Evolutionary conservation across 345 rosid species (phyloP), one percentile per base, ranked within the genome.

Genomic region (Eucalyptus marginata): DNA sequence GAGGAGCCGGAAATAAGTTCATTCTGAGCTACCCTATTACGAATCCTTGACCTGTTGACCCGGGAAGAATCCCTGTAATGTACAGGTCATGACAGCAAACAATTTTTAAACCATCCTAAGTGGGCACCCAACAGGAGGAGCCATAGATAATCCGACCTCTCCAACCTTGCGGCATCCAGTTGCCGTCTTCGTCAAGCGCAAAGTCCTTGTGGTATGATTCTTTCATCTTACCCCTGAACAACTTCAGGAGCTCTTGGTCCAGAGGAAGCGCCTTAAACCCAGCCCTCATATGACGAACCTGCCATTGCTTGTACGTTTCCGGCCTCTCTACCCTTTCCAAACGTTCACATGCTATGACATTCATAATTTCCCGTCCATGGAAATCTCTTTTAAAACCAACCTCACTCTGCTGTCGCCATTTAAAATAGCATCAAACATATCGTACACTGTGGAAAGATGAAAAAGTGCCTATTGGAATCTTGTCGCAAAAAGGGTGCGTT

Each of bases 141-240:
- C 95, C 97, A 88, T 43, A 89, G 5, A 93, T 62, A 86, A 95
- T 96, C 54, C 97, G 91, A 66, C 99, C 99, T 92, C 95, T 97
- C 99, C 99, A 97, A 81, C 99, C 99, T 91, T 91, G 96, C 90
- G 95, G 90, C 94, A 97, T 93, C 98, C 99, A 96, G 86, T 93
- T 81, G 81, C 90, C 58, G 88, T 94, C 97, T 89, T 93, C 93
- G 87, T 96, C 97, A 24, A 96, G 87, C 44, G 93, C 93, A 86
- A 95, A 97, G 88, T 96, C 97, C 87, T 93, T 94, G 90, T 96
- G 97, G 91, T 96, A 91, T 33, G 76, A 13, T 10, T 36, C 56
- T 59, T 87, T 79, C 68, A 91, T 52, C 56, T 18, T 52, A 17
- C 62, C 43, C 68, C 76, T 88, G 29, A 91, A 13, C 36, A 62